Conservation (phyloP, 2,329 filamentous ascomycete genomes). For the Capronia epimyces region DNA sequence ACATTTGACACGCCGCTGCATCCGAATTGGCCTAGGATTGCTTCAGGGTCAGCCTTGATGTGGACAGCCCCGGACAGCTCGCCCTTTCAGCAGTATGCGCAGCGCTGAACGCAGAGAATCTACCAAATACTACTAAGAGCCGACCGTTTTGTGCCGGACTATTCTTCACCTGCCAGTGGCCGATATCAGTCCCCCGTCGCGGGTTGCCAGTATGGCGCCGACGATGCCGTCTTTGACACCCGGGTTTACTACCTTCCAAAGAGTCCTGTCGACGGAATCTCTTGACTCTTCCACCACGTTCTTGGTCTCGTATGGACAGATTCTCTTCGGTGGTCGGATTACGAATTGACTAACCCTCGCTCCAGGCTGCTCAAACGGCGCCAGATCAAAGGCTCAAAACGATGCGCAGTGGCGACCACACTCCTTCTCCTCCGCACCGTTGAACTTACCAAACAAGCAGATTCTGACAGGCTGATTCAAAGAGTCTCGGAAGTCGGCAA, state of each 20-base stretch:
- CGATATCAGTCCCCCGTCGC: not conserved
- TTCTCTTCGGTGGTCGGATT: not conserved
- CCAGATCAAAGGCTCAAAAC: slow-evolving; percentile 80
- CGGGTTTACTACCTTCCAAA: slow-evolving; percentile 70
- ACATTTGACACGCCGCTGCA: not conserved
- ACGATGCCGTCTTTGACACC: slow-evolving; percentile 46
- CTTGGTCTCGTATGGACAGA: slow-evolving; percentile 16
- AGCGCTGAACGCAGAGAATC: not conserved
- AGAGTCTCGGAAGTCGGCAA: slow-evolving; percentile 74
- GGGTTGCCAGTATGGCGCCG: slow-evolving; percentile 18
- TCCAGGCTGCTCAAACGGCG: slow-evolving; percentile 76
- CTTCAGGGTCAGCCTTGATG: no score
- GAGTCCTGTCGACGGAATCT: slow-evolving; percentile 66
- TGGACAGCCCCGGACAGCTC: no score
- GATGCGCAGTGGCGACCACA: slow-evolving; percentile 85
- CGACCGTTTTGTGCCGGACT: not conserved
- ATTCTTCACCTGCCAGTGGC: not conserved
- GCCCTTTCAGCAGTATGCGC: not conserved
- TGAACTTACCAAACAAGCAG: slow-evolving; percentile 69
- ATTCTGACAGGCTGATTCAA: slow-evolving; percentile 71
- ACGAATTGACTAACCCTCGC: not conserved
- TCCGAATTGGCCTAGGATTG: not conserved
- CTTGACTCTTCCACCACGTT: slow-evolving; percentile 75
- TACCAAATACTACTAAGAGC: not conserved
- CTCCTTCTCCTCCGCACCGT: slow-evolving; percentile 84